Base-by-base conservation (phyloP, 768 basidiomycete species). In the Pholiota molesta region DNA sequence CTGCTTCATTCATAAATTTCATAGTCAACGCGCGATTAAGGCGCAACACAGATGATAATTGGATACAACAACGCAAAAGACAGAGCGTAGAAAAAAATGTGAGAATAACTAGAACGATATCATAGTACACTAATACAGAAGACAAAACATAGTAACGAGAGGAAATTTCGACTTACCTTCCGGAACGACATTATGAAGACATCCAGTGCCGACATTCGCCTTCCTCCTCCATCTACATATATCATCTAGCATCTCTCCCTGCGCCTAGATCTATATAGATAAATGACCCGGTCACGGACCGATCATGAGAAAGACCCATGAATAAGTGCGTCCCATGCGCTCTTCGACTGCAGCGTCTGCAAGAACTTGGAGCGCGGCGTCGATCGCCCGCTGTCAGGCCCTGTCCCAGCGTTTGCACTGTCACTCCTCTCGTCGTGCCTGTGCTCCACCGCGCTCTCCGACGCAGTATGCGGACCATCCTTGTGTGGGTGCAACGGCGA, bases 321-420 rank as follows among this genome's bases (percentile, higher is more conserved):
- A 47, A 89, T 84, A 60, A 89, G 73, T 2, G 86, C 86, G 62
- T 89, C 87, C 86, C 86, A 89, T 16, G 86, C 84, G 60, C 83
- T 83, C 75, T 88, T 86, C 26, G 78, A 78, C 70, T 85, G 83
- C 61, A 89, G 72, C 52, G 85, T 83, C 71, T 84, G 78, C 63
- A 89, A 69, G 66, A 87, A 84, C 68, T 79, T 83, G 55, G 80
- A 74, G 55, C 78, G 78, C 16, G 80, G 78, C 7, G 75, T 71
- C 10, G 71, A 23, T 64, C 69, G 33, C 72, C 66, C 19, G 55
- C 61, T 31, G 51, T 57, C 26, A 31, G 42, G 11, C 13, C 35
- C 19, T 13, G 45, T 72, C 23, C 69, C 68, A 33, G 26, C 44
- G n/a, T 11, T 33, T 23, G 19, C 57, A 57, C 26, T 5, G 6